phyloP scores from a whole-genome alignment of 192 early-diverging fungal genomes.

The Coemansia biformis region DNA sequence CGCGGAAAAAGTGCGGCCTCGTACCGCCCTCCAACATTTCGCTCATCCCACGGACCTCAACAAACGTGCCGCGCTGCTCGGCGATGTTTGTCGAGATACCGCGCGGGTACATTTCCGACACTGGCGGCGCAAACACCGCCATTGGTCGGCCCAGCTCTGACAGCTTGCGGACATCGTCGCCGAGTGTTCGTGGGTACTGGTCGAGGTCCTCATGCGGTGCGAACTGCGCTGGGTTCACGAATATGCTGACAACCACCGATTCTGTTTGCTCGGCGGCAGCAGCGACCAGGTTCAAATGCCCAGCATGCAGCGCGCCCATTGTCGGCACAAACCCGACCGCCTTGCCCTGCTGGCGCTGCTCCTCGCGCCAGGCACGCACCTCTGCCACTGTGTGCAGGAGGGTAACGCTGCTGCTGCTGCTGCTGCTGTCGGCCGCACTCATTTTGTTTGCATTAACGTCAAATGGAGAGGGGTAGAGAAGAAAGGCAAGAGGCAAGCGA shows the following conservation, averaged over 20 bases:
- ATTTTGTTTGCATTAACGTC: too few species aligned
- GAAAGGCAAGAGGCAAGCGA: too few species aligned
- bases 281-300: slow-evolving; percentile 71
- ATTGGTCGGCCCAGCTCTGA: slow-evolving; percentile 11
- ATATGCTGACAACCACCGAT: slow-evolving; percentile 76
- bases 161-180: slow-evolving; percentile 68
- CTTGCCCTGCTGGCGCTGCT: slow-evolving; percentile 49
- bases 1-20: slow-evolving; percentile 93
- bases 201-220: slow-evolving; percentile 91
- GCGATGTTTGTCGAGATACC: slow-evolving; percentile 78
- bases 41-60: slow-evolving; percentile 81
- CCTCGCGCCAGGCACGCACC: slow-evolving; percentile 65
- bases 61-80: slow-evolving; percentile 84
- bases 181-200: slow-evolving; percentile 83
- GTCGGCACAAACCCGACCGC: slow-evolving; percentile 92
- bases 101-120: slow-evolving; percentile 87
- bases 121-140: slow-evolving; percentile 60
- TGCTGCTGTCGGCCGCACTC: too few species aligned
- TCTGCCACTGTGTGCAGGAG: slow-evolving; percentile 72
- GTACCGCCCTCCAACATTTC: slow-evolving; percentile 91
- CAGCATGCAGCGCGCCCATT: slow-evolving; percentile 96
- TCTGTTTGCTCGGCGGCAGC: slow-evolving; percentile 59
- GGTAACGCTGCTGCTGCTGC: background rate
- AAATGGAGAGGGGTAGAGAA: too few species aligned
- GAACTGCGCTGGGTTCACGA: slow-evolving; percentile 99